Conservation (phyloP, 208 protist genomes). For the Acanthamoeba sp. region DNA sequence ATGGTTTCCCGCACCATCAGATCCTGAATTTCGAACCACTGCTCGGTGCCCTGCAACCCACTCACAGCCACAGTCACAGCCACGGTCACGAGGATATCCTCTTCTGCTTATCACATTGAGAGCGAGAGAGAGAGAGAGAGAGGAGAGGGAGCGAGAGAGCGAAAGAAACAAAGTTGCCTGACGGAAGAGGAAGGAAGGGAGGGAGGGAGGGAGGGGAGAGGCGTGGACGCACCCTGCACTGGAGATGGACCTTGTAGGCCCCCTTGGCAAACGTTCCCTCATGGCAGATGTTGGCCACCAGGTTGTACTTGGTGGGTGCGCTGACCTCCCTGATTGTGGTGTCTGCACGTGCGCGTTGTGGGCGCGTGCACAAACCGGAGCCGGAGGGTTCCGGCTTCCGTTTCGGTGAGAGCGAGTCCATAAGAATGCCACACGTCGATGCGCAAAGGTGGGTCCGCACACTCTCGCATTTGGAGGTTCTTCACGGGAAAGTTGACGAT, state of each 20-base stretch:
- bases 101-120: slow-evolving; percentile 42
- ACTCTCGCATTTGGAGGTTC: slow-evolving; percentile 86
- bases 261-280: not conserved
- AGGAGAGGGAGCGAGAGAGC: slow-evolving; percentile 75
- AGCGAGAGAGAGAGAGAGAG: slow-evolving; percentile 77
- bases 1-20: slow-evolving; percentile 87
- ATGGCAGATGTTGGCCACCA: slow-evolving; percentile 37
- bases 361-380: not conserved
- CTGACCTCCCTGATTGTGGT: slow-evolving; percentile 4
- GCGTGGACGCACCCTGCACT: slow-evolving; percentile 83
- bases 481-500: slow-evolving; percentile 91
- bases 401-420: too few species aligned
- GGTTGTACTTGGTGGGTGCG: slow-evolving; percentile 32
- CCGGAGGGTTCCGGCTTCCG: too few species aligned
- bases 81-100: too few species aligned
- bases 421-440: too few species aligned
- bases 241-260: slow-evolving; percentile 87
- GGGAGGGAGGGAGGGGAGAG: slow-evolving; percentile 77
- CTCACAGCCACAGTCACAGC: not conserved
- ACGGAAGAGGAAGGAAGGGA: slow-evolving; percentile 73
- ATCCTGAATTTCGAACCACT: slow-evolving; percentile 91
- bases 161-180: too few species aligned
- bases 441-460: not conserved
- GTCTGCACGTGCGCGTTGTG: not conserved
- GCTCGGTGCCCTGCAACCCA: slow-evolving; percentile 80